These are phyloP conservation scores for Fusarium palustre DNA, from an alignment of 2,329 filamentous ascomycete species.

Conservation along the genomic window DNA sequence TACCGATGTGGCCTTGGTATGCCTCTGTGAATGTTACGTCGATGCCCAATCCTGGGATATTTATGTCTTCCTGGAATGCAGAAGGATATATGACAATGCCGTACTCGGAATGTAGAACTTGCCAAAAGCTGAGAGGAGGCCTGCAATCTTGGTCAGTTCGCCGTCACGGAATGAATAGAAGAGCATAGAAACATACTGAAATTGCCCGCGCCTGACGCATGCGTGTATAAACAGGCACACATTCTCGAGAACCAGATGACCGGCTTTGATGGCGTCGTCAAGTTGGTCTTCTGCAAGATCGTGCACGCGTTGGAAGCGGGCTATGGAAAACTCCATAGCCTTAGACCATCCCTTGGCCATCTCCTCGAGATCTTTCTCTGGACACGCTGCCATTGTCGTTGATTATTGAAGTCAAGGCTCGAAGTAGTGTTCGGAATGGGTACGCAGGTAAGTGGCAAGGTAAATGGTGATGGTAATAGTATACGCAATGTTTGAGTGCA, in stretches of 20 bases:
- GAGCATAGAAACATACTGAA: slow-evolving; percentile 46
- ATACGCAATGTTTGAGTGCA: neutral
- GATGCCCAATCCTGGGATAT: slow-evolving; percentile 48
- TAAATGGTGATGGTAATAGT: neutral
- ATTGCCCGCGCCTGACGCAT: slow-evolving; percentile 54
- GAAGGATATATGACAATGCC: slow-evolving; percentile 57
- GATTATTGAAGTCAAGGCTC: neutral
- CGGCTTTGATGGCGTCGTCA: slow-evolving; percentile 49
- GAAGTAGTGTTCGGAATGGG: neutral
- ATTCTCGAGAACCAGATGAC: slow-evolving; percentile 54
- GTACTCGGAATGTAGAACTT: slow-evolving; percentile 53
- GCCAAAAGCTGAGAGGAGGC: slow-evolving; percentile 54
- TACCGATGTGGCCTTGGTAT: slow-evolving; percentile 54
- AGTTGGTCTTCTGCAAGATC: slow-evolving; percentile 51
- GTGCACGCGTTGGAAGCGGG: slow-evolving; percentile 51
- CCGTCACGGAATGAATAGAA: neutral
- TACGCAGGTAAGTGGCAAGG: neutral
- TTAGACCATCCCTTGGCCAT: slow-evolving; percentile 54
- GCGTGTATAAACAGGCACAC: slow-evolving; percentile 56
- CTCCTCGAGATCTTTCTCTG: slow-evolving; percentile 50
- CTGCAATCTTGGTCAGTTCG: slow-evolving; percentile 36
- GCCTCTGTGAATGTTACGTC: slow-evolving; percentile 55
- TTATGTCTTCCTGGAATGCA: slow-evolving; percentile 53
- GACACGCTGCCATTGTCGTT: slow-evolving; percentile 40
- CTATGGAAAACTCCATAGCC: slow-evolving; percentile 53